A percentile compares a stretch with the other conserved stretches of the same genome.
Evolutionary conservation across 306 rosid species (phyloP).

Genomic region (Arachis hypogaea): DNA sequence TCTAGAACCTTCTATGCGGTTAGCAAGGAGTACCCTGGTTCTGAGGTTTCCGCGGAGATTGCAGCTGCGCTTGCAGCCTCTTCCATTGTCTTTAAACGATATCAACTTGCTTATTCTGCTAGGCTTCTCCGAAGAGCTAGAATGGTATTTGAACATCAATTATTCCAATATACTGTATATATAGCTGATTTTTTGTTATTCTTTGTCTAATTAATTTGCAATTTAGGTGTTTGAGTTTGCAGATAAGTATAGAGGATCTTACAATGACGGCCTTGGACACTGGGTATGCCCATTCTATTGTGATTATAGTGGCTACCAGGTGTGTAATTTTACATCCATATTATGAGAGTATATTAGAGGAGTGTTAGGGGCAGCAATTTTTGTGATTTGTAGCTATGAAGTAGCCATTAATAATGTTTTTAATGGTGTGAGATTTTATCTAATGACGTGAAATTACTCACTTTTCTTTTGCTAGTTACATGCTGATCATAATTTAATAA

Average conservation of each 20-base stretch:
- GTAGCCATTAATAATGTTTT: too few species aligned
- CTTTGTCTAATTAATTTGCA: background rate
- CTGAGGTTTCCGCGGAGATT: slow-evolving; percentile 55
- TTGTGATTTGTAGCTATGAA: too few species aligned
- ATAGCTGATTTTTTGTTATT: background rate
- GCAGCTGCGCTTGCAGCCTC: slow-evolving; percentile 67
- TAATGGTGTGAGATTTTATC: too few species aligned
- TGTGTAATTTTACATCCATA: background rate
- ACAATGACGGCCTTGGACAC: slow-evolving; percentile 48
- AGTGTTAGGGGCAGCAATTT: too few species aligned
- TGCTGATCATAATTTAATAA: too few species aligned
- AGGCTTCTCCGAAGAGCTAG: slow-evolving; percentile 50
- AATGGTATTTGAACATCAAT: slow-evolving; percentile 29
- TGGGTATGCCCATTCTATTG: slow-evolving; percentile 67
- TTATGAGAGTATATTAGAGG: background rate
- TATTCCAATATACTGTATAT: too few species aligned
- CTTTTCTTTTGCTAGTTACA: too few species aligned
- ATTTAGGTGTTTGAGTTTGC: slow-evolving; percentile 59
- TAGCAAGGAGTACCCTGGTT: slow-evolving; percentile 41
- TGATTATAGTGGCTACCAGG: slow-evolving; percentile 51
- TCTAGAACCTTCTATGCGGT: slow-evolving; percentile 49
- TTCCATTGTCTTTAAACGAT: slow-evolving; percentile 41
- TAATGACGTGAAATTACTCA: too few species aligned
- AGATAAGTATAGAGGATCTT: slow-evolving; percentile 54
- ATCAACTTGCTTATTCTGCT: slow-evolving; percentile 39